These are phyloP conservation scores for Telfairia occidentalis DNA, from an alignment of 331 rosid genomes.

Conservation along the genomic window DNA sequence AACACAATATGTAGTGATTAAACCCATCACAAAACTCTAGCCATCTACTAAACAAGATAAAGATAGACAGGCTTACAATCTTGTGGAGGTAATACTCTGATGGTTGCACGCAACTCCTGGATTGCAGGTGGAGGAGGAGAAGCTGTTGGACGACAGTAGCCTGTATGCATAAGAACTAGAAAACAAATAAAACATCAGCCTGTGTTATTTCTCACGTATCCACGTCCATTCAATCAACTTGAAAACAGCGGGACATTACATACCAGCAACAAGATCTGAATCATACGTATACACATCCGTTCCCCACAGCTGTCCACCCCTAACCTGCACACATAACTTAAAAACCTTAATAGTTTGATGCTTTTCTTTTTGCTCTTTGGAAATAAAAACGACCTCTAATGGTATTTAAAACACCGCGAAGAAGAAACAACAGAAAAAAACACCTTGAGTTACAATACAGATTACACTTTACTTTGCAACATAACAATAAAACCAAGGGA, in stretches of 20 bases:
- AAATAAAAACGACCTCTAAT: background rate
- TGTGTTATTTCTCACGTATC: background rate
- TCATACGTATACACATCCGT: slow-evolving; percentile 93
- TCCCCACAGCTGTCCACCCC: slow-evolving; percentile 97
- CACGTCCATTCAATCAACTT: background rate
- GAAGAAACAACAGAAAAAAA: background rate
- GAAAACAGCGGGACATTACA: slow-evolving; percentile 9
- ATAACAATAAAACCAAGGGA: background rate
- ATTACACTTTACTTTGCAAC: background rate
- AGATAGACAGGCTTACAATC: slow-evolving; percentile 50
- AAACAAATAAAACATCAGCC: slow-evolving; percentile 25
- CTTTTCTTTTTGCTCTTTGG: background rate
- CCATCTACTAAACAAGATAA: background rate
- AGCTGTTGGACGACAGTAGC: slow-evolving; percentile 95
- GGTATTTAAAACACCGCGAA: background rate
- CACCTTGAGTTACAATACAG: background rate
- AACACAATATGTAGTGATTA: background rate
- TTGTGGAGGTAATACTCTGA: slow-evolving; percentile 74
- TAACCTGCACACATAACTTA: slow-evolving; percentile 46
- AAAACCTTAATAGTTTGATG: background rate
- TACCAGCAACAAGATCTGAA: slow-evolving; percentile 97
- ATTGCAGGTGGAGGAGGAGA: slow-evolving; percentile 84
- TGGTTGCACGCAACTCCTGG: slow-evolving; percentile 70
- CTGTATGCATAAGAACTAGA: slow-evolving; percentile 96
- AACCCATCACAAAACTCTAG: background rate